Conservation (phyloP, 2,329 filamentous ascomycete species). For the Alternaria consortialis region DNA sequence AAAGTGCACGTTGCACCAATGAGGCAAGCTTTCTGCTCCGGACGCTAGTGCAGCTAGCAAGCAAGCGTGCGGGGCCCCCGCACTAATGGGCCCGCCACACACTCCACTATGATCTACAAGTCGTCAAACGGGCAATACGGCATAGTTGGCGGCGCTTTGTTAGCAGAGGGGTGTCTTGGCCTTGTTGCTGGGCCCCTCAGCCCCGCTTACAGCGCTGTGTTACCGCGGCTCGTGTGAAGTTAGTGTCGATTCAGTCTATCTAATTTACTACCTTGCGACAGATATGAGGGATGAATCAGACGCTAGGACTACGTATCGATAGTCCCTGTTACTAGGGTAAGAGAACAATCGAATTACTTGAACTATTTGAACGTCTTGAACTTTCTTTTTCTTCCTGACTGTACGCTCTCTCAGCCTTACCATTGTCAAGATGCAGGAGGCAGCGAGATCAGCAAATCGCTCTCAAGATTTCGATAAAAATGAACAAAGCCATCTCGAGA, state of each 20-base stretch:
- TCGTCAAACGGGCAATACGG: conserved; percentile 6
- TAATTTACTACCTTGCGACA: neutral
- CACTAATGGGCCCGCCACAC: conserved; percentile 7
- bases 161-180: conserved; percentile 3
- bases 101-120: conserved; percentile 10
- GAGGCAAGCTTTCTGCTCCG: conserved; percentile 1
- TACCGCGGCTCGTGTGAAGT: conserved; percentile 22
- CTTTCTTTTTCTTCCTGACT: conserved; percentile 1
- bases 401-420: conserved; percentile 2
- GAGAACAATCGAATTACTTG: conserved; percentile 12
- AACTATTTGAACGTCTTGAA: conserved; percentile 14
- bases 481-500: conserved; percentile 26
- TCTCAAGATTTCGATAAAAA: conserved; percentile 23
- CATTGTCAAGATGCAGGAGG: conserved; percentile 19
- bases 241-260: conserved; percentile 3
- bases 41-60: conserved; percentile 1
- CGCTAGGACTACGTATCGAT: conserved; percentile 6
- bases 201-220: conserved; percentile 3
- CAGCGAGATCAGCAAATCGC: neutral
- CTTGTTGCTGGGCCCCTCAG: conserved; percentile 4
- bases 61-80: conserved; percentile 20
- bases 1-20: neutral
- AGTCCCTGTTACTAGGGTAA: conserved; percentile 5
- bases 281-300: neutral
- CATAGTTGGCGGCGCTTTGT: conserved; percentile 1